Evolutionary conservation across 2,329 filamentous ascomycete species (phyloP).

Genomic region (Fusarium sp.): DNA sequence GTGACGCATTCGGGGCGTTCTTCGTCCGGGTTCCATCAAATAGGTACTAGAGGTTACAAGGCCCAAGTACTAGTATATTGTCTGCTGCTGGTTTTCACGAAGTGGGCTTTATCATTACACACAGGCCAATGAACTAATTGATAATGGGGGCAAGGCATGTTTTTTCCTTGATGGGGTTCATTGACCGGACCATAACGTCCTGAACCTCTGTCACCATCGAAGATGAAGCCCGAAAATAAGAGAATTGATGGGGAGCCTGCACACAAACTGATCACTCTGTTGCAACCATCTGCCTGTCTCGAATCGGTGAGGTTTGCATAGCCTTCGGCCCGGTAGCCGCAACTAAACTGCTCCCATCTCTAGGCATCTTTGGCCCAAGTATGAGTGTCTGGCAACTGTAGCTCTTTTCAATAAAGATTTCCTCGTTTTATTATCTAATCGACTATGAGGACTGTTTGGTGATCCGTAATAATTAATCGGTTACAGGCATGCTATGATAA

Average conservation of each 20-base stretch:
- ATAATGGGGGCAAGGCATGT: slow-evolving; percentile 26
- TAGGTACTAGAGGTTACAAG: neutral
- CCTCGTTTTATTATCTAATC: neutral
- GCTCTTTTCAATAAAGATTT: neutral
- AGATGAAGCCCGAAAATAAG: slow-evolving; percentile 5
- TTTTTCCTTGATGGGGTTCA: slow-evolving; percentile 25
- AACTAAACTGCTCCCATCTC: neutral
- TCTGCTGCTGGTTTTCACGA: slow-evolving; percentile 1
- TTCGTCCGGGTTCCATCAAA: slow-evolving; percentile 1
- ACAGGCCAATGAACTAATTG: slow-evolving; percentile 25
- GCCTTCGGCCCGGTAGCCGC: slow-evolving; percentile 28
- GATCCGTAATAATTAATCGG: no score
- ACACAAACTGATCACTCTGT: neutral
- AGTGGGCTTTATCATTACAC: slow-evolving; percentile 27
- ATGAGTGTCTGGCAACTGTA: neutral
- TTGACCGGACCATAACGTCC: slow-evolving; percentile 38
- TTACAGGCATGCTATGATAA: neutral
- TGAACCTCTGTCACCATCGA: slow-evolving; percentile 3
- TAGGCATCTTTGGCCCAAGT: neutral
- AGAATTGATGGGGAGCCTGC: neutral
- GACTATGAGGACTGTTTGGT: neutral
- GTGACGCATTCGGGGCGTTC: slow-evolving; percentile 27
- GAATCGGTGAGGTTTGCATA: neutral
- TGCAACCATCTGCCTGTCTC: slow-evolving; percentile 14
- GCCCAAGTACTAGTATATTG: slow-evolving; percentile 1